Evolutionary conservation across 257 asterid species (phyloP).

Genomic region (Jacaranda mimosifolia): DNA sequence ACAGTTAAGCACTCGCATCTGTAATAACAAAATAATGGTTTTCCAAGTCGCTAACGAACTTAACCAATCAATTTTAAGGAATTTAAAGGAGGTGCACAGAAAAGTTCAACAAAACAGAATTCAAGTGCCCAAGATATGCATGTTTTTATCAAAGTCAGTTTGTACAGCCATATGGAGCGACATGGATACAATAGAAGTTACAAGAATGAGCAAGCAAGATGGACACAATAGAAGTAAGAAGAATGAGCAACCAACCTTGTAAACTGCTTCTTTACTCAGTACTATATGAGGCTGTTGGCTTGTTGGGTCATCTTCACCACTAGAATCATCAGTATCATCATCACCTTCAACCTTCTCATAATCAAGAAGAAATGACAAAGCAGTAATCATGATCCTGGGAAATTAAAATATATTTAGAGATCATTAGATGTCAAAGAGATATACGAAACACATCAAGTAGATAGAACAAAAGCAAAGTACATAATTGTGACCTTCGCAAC

Average conservation of each 20-base stretch:
- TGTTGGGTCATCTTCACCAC: slow-evolving; percentile 69
- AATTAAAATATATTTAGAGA: slow-evolving; percentile 27
- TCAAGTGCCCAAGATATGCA: not conserved
- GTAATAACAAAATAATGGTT: not conserved
- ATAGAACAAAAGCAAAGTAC: not conserved
- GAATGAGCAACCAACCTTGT: slow-evolving; percentile 71
- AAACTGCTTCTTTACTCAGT: slow-evolving; percentile 79
- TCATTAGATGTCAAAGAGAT: slow-evolving; percentile 15
- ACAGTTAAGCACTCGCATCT: not conserved
- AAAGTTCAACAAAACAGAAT: not conserved
- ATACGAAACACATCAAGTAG: slow-evolving; percentile 3
- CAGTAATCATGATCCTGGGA: slow-evolving; percentile 93
- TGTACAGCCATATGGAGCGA: not conserved
- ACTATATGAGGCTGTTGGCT: slow-evolving; percentile 65
- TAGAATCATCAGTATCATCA: slow-evolving; percentile 76
- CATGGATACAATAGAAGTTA: not conserved
- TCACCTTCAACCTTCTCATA: slow-evolving; percentile 85
- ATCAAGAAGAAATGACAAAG: slow-evolving; percentile 90
- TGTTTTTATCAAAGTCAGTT: slow-evolving; percentile 14
- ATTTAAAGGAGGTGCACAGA: slow-evolving; percentile 23
- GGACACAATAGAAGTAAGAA: slow-evolving; percentile 7
- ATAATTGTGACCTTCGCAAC: slow-evolving; percentile 60
- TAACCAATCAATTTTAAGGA: not conserved
- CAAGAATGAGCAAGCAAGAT: slow-evolving; percentile 49
- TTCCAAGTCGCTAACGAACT: not conserved